A percentile compares a stretch with the other conserved stretches of the same genome.
phyloP scores from a whole-genome alignment of 2,329 filamentous ascomycete species.

The Thielaviopsis punctulata region DNA sequence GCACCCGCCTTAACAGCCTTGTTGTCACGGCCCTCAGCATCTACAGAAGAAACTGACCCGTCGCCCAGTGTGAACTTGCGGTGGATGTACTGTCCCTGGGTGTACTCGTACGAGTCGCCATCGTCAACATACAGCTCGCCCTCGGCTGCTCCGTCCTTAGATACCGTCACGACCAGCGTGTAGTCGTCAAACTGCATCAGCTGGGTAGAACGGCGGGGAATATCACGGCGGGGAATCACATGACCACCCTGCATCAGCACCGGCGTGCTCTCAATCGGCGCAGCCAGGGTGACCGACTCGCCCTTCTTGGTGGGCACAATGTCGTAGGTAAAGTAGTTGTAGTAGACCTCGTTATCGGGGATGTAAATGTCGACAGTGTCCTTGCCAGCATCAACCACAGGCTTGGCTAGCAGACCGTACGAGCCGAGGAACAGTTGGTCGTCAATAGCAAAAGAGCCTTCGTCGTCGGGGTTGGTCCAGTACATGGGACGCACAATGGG shows the following conservation, averaged over 20 bases:
- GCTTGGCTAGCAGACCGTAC: slow-evolving; percentile 84
- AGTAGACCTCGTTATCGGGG: slow-evolving; percentile 77
- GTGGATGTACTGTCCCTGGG: slow-evolving; percentile 76
- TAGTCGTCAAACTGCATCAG: slow-evolving; percentile 93
- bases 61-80: slow-evolving; percentile 54
- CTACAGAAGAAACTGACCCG: slow-evolving; percentile 48
- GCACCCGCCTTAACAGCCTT: slow-evolving; percentile 42
- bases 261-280: slow-evolving; percentile 74
- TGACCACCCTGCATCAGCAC: slow-evolving; percentile 86
- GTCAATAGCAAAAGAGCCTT: slow-evolving; percentile 73
- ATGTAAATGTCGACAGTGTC: slow-evolving; percentile 66
- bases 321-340: slow-evolving; percentile 85
- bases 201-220: slow-evolving; percentile 65
- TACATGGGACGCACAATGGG: slow-evolving; percentile 87
- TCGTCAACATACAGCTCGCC: slow-evolving; percentile 86
- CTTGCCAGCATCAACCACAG: slow-evolving; percentile 63
- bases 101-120: slow-evolving; percentile 78
- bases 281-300: slow-evolving; percentile 49
- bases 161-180: slow-evolving; percentile 57
- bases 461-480: slow-evolving; percentile 76
- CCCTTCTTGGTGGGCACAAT: slow-evolving; percentile 52
- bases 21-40: slow-evolving; percentile 39
- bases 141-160: slow-evolving; percentile 37
- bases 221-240: slow-evolving; percentile 78
- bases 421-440: slow-evolving; percentile 84